phyloP scores from a whole-genome alignment of 176 grass and related monocot species.

The Metroxylon sagu region DNA sequence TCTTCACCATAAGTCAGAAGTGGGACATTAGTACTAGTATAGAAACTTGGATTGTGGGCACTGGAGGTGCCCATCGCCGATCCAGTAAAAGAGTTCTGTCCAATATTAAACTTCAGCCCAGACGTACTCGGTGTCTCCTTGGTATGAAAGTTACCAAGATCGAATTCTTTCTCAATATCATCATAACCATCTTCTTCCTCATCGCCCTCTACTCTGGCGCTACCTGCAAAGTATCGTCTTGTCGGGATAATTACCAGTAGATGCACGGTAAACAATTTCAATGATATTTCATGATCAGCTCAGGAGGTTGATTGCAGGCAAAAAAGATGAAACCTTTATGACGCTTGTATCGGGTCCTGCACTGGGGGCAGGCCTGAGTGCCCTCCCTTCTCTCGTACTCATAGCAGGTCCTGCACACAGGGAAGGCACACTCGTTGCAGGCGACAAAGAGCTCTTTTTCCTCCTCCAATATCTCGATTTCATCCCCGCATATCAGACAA shows the following conservation, averaged over 20 bases:
- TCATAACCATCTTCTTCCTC: conserved; percentile 48
- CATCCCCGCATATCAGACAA: conserved; percentile 40
- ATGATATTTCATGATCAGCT: not conserved
- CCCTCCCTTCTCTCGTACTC: conserved; percentile 46
- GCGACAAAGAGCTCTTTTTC: conserved; percentile 34
- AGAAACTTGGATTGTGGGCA: not conserved
- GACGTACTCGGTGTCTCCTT: conserved; percentile 5
- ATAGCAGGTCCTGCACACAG: conserved; percentile 37
- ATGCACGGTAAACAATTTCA: not conserved
- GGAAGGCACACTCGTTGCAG: conserved; percentile 45
- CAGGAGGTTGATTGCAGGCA: not conserved
- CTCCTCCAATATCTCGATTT: conserved; percentile 20
- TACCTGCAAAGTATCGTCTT: conserved; percentile 19
- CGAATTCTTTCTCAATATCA: conserved; percentile 36
- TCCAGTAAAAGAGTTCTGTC: conserved; percentile 17
- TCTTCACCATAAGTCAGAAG: conserved; percentile 46
- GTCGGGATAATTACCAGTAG: not conserved
- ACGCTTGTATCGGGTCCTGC: conserved; percentile 45
- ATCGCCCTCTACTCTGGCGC: conserved; percentile 38
- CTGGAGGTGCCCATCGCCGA: not conserved
- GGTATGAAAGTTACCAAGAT: conserved; percentile 19
- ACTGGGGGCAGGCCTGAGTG: conserved; percentile 40
- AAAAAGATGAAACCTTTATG: conserved; percentile 30
- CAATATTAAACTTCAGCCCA: conserved; percentile 13
- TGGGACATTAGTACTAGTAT: conserved; percentile 7